Evolutionary conservation across 31 red algal genomes (phyloP).

Genomic region (Porphyra umbilicalis): DNA sequence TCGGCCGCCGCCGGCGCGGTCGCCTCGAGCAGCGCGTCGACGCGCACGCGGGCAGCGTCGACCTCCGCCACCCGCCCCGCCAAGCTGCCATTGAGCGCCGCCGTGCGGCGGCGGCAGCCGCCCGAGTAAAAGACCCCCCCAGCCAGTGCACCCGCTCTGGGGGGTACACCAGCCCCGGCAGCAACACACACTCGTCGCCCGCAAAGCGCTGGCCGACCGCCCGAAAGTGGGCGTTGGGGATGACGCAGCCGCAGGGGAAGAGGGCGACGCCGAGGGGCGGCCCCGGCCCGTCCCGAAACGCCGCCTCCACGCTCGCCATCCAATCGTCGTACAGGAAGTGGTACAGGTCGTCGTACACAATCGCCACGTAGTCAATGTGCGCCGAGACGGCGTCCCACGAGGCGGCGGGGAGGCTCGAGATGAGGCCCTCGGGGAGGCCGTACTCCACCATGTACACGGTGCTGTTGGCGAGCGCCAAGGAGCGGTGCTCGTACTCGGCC

Average conservation of each 20-base stretch:
- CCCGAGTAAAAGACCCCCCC: slow-evolving; percentile 3
- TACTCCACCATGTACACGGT: slow-evolving; percentile 78
- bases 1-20: background rate
- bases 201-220: slow-evolving; percentile 22
- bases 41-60: background rate
- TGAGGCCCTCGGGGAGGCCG: slow-evolving; percentile 35
- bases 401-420: slow-evolving; percentile 29
- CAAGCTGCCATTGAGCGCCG: background rate
- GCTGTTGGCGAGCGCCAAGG: slow-evolving; percentile 65
- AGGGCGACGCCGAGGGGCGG: slow-evolving; percentile 28
- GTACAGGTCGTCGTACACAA: slow-evolving; percentile 69
- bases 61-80: background rate
- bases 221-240: slow-evolving; percentile 51
- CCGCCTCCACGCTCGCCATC: slow-evolving; percentile 37
- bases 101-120: background rate
- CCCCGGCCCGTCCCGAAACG: slow-evolving; percentile 3
- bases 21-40: background rate
- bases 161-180: slow-evolving; percentile 59
- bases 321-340: slow-evolving; percentile 57
- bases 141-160: slow-evolving; percentile 50
- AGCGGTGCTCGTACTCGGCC: slow-evolving; percentile 71
- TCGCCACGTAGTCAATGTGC: slow-evolving; percentile 59
- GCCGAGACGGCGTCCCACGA: slow-evolving; percentile 45
- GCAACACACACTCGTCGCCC: slow-evolving; percentile 57
- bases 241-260: slow-evolving; percentile 65